Conservation (phyloP, 371 early-diverging fungal species). For the Mucor lusitanicus region DNA sequence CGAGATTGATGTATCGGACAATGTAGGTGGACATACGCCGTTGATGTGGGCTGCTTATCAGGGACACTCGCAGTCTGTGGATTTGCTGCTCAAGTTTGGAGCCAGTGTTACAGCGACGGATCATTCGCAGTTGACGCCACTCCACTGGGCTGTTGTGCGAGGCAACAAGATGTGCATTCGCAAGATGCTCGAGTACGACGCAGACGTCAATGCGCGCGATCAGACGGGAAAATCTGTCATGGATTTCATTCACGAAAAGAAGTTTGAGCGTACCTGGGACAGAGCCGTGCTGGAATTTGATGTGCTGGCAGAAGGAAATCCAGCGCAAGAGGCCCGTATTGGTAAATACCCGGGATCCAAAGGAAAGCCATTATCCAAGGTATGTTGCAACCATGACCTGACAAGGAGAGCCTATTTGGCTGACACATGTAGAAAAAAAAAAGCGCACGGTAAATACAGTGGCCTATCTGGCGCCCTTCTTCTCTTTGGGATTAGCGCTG, state of each 20-base stretch:
- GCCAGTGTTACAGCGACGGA: conserved; percentile 73
- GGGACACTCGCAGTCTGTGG: conserved; percentile 70
- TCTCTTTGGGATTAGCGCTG: conserved; percentile 61
- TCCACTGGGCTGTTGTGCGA: conserved; percentile 78
- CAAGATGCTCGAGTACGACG: conserved; percentile 56
- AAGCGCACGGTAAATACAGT: conserved; percentile 63
- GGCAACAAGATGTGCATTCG: conserved; percentile 48
- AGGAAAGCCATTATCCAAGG: conserved; percentile 42
- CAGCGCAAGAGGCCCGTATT: conserved; percentile 24
- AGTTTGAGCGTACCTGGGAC: conserved; percentile 39
- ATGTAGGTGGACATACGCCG: conserved; percentile 78
- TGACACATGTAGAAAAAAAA: not conserved
- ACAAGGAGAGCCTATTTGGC: not conserved
- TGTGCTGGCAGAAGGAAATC: conserved; percentile 42
- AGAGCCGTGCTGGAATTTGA: conserved; percentile 53
- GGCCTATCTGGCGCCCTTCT: conserved; percentile 73
- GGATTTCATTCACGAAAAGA: conserved; percentile 53
- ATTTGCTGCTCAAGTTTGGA: conserved; percentile 69
- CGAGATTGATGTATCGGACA: conserved; percentile 75
- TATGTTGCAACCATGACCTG: conserved; percentile 14
- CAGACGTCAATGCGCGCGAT: conserved; percentile 48
- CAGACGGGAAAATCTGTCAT: conserved; percentile 49
- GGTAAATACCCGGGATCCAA: conserved; percentile 38
- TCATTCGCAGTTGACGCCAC: conserved; percentile 74
- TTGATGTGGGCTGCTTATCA: conserved; percentile 96